Conservation (phyloP, 2,329 filamentous ascomycete genomes). For the Helminthosporium solani region DNA sequence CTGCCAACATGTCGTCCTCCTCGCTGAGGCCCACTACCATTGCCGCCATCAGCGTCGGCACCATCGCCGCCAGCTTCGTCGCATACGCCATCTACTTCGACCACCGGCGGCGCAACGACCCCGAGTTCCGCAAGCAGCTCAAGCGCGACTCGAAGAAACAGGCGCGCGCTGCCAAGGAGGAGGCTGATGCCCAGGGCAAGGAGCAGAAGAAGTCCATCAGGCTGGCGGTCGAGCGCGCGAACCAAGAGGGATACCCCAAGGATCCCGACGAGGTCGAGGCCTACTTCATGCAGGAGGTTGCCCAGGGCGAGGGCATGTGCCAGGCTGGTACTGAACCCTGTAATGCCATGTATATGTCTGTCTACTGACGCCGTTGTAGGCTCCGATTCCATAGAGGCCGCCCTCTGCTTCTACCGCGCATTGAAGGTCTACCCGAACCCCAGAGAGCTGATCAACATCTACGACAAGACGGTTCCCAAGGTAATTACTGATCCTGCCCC, state of each 20-base stretch:
- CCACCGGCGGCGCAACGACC: constrained; percentile 63
- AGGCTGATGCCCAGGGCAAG: constrained; percentile 64
- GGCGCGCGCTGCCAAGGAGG: constrained; percentile 70
- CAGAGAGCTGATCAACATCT: constrained; percentile 89
- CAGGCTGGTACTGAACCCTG: constrained; percentile 65
- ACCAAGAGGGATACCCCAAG: constrained; percentile 86
- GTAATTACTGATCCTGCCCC: constrained; percentile 46
- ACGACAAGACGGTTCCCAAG: constrained; percentile 98
- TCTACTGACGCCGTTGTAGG: constrained; percentile 48
- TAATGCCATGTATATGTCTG: neutral
- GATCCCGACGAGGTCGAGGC: constrained; percentile 91
- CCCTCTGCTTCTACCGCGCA: constrained; percentile 95
- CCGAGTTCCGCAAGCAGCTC: constrained; percentile 62
- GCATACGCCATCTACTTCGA: constrained; percentile 69
- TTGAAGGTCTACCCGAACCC: constrained; percentile 97
- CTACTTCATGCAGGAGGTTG: constrained; percentile 96
- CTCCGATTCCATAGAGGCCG: constrained; percentile 73
- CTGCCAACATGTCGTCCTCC: constrained; percentile 36
- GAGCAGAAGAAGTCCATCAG: constrained; percentile 74
- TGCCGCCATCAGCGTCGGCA: constrained; percentile 59
- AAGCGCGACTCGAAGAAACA: constrained; percentile 75
- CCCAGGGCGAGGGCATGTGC: constrained; percentile 79
- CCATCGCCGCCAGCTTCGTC: constrained; percentile 58
- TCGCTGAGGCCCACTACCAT: constrained; percentile 59
- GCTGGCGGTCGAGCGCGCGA: constrained; percentile 73